Evolutionary conservation across 169 alveolate genomes (phyloP).

Genomic region (Plasmodium reichenowi): DNA sequence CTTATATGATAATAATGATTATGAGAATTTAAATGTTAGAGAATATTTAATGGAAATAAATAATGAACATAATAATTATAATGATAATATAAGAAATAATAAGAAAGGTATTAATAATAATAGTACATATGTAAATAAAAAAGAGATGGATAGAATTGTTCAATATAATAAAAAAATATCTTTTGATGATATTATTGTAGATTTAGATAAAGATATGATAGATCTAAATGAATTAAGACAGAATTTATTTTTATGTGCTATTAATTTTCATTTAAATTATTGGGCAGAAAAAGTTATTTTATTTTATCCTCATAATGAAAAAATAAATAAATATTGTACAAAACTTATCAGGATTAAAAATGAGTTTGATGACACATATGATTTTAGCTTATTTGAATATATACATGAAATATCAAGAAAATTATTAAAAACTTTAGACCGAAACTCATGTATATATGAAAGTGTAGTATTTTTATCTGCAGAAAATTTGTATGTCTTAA

Average conservation of each 20-base stretch:
- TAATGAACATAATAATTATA: background rate
- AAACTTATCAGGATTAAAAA: conserved; percentile 43
- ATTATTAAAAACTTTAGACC: conserved; percentile 42
- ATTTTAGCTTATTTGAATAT: conserved; percentile 45
- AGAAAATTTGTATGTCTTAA: conserved; percentile 43
- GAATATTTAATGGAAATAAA: conserved; percentile 1
- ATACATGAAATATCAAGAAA: conserved; percentile 49
- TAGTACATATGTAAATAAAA: conserved; percentile 21
- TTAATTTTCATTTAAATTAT: conserved; percentile 62
- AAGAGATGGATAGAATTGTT: conserved; percentile 34
- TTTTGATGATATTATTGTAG: conserved; percentile 47
- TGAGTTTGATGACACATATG: conserved; percentile 69
- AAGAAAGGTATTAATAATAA: background rate
- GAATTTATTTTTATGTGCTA: conserved; percentile 62
- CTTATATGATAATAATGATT: no score
- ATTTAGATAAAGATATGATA: conserved; percentile 59
- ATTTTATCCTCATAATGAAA: conserved; percentile 74
- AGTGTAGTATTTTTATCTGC: conserved; percentile 67
- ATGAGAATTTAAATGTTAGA: background rate
- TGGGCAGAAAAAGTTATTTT: conserved; percentile 77
- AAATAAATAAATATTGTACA: conserved; percentile 51
- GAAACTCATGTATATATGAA: conserved; percentile 69
- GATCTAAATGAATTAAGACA: conserved; percentile 47
- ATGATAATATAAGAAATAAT: background rate
- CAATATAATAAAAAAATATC: conserved; percentile 52